Evolutionary conservation across 495 filamentous ascomycete species (phyloP).

Genomic region (Amphirosellinia nigrospora): DNA sequence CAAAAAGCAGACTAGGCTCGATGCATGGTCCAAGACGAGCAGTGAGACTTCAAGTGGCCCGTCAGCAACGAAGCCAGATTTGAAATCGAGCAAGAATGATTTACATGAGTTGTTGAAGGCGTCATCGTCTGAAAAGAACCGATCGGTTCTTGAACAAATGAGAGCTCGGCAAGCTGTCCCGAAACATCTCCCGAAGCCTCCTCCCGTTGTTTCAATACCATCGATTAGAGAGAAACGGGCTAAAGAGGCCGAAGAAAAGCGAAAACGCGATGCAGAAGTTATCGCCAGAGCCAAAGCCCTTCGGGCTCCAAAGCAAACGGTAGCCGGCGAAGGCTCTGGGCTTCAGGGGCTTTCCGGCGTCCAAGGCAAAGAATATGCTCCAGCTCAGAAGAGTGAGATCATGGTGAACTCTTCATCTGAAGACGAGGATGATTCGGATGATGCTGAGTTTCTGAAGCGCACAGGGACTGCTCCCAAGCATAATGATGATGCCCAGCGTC

Average conservation of each 20-base stretch:
- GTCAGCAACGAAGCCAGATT: constrained; percentile 23
- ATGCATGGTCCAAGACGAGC: constrained; percentile 58
- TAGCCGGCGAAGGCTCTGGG: constrained; percentile 77
- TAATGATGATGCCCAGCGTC: constrained; percentile 35
- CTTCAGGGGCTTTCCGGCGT: constrained; percentile 73
- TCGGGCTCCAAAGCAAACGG: constrained; percentile 61
- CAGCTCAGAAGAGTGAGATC: constrained; percentile 71
- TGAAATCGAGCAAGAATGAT: constrained; percentile 38
- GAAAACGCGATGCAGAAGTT: constrained; percentile 69
- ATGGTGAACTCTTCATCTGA: constrained; percentile 90
- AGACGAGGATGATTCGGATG: constrained; percentile 69
- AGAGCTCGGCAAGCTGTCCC: constrained; percentile 37
- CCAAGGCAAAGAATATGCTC: constrained; percentile 77
- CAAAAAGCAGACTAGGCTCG: constrained; percentile 71
- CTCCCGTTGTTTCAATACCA: constrained; percentile 42
- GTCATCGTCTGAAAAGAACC: constrained; percentile 43
- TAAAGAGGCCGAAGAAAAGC: constrained; percentile 74
- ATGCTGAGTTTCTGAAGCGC: constrained; percentile 58
- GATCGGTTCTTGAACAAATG: constrained; percentile 46
- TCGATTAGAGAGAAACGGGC: constrained; percentile 72
- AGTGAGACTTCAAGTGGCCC: constrained; percentile 39
- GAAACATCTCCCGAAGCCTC: constrained; percentile 44
- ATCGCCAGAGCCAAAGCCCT: constrained; percentile 69
- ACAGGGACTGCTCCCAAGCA: constrained; percentile 19
- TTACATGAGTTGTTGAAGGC: constrained; percentile 47